Evolutionary conservation across 108 stramenopile species (phyloP), one percentile per base, ranked within the genome.

Genomic region (Cyclostephanos invisitatus): DNA sequence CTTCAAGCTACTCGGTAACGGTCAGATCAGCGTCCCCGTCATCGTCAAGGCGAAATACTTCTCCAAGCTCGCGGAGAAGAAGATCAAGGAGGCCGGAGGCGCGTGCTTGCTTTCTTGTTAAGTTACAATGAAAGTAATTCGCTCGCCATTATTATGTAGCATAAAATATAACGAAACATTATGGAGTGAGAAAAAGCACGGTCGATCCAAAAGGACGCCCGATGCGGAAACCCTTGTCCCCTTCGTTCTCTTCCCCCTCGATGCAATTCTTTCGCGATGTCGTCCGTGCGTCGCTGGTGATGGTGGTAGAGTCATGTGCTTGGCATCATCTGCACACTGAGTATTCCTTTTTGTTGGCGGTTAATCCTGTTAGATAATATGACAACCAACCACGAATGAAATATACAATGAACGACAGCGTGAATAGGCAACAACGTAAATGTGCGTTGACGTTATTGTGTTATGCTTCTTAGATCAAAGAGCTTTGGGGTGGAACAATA

Each of bases 1-100:
- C 85, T 98, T 98, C 91, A 99, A 99, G 96, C 96, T 99, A 63
- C 87, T 99, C 50, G 99, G 99, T 72, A 98, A 97, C 82, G 99
- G 99, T 53, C 86, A 92, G 75, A 97, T 99, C 74, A 68, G 82
- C 54, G 90, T 98, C 20, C 99, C 99, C 54, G 86, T 99, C 38
- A 97, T 99, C 83, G 99, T 99, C 68, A 98, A 98, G 92, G 98
- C 99, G 37, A 98, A 97, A 70, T 96, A 86, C 85, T 98, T 99
- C 86, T 96, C 97, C 62, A 97, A 96, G 91, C 80, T 96, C 56
- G 99, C 99, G 3, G 99, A 99, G 83, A 85, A 97, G 86, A 99
- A 99, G 86, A 99, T 99, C 81, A 95, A 89, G 82, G 97, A 67
- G 15, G 98, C 97, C n/a, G 99, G 99, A 70, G 99, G 99, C 35